Base-by-base conservation (phyloP, 306 rosid genomes). In the Fagus crenata region DNA sequence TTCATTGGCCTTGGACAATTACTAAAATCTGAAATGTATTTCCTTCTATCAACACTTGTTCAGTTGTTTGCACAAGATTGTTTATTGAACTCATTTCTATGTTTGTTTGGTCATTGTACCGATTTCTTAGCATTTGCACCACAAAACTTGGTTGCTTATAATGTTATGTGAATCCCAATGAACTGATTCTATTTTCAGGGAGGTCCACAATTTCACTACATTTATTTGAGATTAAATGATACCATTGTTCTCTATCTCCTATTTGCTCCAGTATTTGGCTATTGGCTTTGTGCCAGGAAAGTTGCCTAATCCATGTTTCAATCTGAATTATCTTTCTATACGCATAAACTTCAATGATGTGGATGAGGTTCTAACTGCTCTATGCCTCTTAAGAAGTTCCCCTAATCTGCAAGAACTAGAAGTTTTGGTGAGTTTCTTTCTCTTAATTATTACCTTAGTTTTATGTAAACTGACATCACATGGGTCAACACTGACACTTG, bases 391-490 rank as follows among this genome's bases (percentile, higher is more conserved):
- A 56, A 81, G 84, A 83, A 88, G 88, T 82, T 88, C 85, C 39
- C 94, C 92, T 60, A 81, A 81, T 75, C 81, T 88, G 49, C 90
- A 78, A 65, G 91, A 84, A 32, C 71, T 86, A 51, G 92, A 90
- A 83, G 76, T 90, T 75, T 77, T 86, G 89, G 92, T 88, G 67
- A 86, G 90, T 79, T 22, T 63, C 42, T 58, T 31, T 49, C 5
- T 46, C 61, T 81, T 69, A 32, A 68, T 68, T 75, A 60, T 69
- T 49, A 81, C 39, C 37, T 51, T 59, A 36, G 56, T 49, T 22
- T 75, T 77, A 77, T 63, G 35, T 7, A 35, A 33, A 33, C 37
- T 7, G 7, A 35, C 43, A 63, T 35, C 3, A 35, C 43, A 35
- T 7, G 8, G 0, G 37, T 63, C 42, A 1, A 13, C 41, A 63